Evolutionary conservation across 768 basidiomycete genomes (phyloP).

Genomic region (Amanita muscaria): DNA sequence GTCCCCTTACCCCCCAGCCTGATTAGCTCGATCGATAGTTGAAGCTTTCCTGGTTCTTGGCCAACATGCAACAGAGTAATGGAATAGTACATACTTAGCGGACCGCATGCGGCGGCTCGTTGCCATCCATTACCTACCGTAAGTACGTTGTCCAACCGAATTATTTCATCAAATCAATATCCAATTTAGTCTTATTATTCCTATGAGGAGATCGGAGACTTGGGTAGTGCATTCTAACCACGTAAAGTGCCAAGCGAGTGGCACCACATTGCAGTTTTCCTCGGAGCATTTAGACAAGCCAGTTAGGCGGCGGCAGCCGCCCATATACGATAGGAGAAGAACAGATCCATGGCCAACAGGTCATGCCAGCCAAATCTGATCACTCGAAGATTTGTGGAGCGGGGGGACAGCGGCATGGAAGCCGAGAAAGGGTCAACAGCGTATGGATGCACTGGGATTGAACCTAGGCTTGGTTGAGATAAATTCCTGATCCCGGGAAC

Average conservation of each 20-base stretch:
- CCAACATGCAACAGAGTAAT: background rate
- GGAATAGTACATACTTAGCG: background rate
- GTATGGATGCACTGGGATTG: too few species aligned
- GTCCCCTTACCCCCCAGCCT: background rate
- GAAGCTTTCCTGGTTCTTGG: background rate
- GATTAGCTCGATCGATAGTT: slow-evolving; percentile 2
- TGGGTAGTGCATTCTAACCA: background rate
- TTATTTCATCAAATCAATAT: too few species aligned
- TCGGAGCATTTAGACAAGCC: background rate
- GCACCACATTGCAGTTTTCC: background rate
- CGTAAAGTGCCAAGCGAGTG: slow-evolving; percentile 6
- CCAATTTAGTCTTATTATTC: slow-evolving; percentile 1
- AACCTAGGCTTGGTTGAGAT: too few species aligned
- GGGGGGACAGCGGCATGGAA: too few species aligned
- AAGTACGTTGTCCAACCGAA: too few species aligned
- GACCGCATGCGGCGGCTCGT: too few species aligned
- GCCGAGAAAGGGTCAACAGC: too few species aligned
- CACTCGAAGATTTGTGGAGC: too few species aligned
- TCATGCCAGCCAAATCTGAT: too few species aligned
- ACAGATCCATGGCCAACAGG: too few species aligned
- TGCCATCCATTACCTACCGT: too few species aligned
- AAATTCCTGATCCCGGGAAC: background rate
- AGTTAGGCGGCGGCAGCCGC: background rate
- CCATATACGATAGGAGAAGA: slow-evolving; percentile 2
- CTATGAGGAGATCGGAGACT: background rate